Evolutionary conservation across 345 rosid species (phyloP).

Genomic region (Kernera saxatilis): DNA sequence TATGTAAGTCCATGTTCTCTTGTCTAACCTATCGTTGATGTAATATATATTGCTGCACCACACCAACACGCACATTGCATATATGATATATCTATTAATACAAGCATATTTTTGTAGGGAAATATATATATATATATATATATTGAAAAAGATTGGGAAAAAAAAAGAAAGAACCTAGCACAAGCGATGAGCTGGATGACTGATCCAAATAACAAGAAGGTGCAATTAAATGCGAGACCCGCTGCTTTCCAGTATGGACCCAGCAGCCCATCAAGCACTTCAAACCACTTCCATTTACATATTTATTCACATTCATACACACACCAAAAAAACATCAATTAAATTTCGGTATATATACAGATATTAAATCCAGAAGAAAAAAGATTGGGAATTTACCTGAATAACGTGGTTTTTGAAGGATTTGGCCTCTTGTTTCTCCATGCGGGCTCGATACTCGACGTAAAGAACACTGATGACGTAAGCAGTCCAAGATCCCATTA

Average conservation of each 20-base stretch:
- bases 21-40: slow-evolving; percentile 83
- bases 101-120: background rate
- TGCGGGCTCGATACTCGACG: slow-evolving; percentile 76
- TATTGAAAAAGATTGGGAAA: background rate
- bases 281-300: slow-evolving; percentile 45
- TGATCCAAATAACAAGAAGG: slow-evolving; percentile 42
- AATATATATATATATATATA: background rate
- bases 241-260: slow-evolving; percentile 61
- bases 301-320: background rate
- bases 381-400: slow-evolving; percentile 31
- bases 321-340: background rate
- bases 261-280: slow-evolving; percentile 58
- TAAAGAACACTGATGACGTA: slow-evolving; percentile 96
- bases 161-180: slow-evolving; percentile 26
- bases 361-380: background rate
- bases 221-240: slow-evolving; percentile 61
- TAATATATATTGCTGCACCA: slow-evolving; percentile 80
- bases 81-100: background rate
- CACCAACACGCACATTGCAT: background rate
- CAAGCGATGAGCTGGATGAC: slow-evolving; percentile 44
- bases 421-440: slow-evolving; percentile 83
- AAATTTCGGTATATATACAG: background rate
- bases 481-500: slow-evolving; percentile 98
- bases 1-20: slow-evolving; percentile 97
- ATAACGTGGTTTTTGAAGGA: slow-evolving; percentile 91